Evolutionary conservation across 108 stramenopile genomes (phyloP), one percentile per base, ranked within the genome.

Genomic region (Pseudonitzschia pungens): DNA sequence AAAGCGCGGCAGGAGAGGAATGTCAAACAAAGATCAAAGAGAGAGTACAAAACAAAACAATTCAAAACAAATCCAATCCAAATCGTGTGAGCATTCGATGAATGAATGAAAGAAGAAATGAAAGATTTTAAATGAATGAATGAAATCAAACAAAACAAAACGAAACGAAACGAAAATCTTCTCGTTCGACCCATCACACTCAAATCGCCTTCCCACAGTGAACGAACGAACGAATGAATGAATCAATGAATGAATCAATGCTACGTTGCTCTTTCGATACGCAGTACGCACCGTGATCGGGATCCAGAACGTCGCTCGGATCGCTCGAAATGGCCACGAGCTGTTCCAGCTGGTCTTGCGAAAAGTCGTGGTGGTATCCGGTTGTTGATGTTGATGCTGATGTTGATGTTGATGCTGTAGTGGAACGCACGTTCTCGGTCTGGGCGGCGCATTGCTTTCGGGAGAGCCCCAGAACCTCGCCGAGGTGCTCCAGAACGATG

Each of bases 301-400:
- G 66, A 50, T 67, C 66, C 21, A 67, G 45, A 27, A 67, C 16
- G 36, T 67, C 66, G 7, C 20, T 26, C 22, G 66, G 66, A 22
- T 29, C 22, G 26, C 66, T 67, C 21, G 66, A 67, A 48, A 67
- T 67, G 15, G 66, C 66, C 66, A 67, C 29, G 45, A 67, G 24
- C 12, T 45, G 42, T 1, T 44, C 24, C 10, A 48, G 66, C 22
- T 67, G 41, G 18, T 67, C 44, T 4, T 67, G n/a, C 3, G 42
- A 26, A 42, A 67, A 67, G 16, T 67, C 45, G 43, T 67, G 66
- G 22, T 48, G 43, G 44, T 67, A 45, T 56, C 21, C 55, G 21
- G 24, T 9, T 58, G 29, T 26, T 58, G 57, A 6, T 58, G 57
- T 58, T 58, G 57, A 6, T 58, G 57, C 27, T 58, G 0, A 0